Base-by-base conservation (phyloP, 805 yeast genomes). In the Candida peoriensis region DNA sequence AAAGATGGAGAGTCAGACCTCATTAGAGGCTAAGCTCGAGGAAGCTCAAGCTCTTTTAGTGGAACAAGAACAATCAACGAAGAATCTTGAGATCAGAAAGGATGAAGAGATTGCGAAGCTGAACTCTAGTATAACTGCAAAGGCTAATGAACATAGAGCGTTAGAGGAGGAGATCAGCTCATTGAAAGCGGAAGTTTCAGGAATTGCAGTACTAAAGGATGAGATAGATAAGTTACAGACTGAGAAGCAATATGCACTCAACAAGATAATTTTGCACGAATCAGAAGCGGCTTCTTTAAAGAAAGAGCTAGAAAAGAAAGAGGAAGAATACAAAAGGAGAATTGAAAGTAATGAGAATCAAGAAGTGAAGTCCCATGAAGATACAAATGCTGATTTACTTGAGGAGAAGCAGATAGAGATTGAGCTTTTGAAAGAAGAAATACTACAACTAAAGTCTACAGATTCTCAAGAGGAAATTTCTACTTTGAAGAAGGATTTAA, bases 341-440 rank as follows among this genome's bases (percentile, higher is more conserved):
- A 16, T 20, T 10, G 30, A 28, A 20, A 20, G 26, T 2, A n/a
- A 13, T 15, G 32, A 30, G 3, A 9, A 24, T 8, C 20, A 30
- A 16, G 28, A 24, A 6, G 22, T 17, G 15, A 37, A 36, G 7
- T 5, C 21, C 10, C 18, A 16, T 4, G 39, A 28, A 12, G 12
- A 3, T 8, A 30, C 18, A 2, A 7, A 15, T 6, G 12, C 33
- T 5, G 35, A 28, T 6, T 14, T 44, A 3, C 5, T 43, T 5
- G 54, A 53, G 20, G 55, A 53, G 34, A 50, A 43, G 28, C 32
- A 28, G 3, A 32, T 44, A 24, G 57, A 53, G 29, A 43, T 51
- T 28, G 52, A 47, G 19, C 28, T 46, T 14, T 35, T 55, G 24
- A 45, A 44, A 25, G 52, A 47, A 15, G 54, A 52, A 29, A 10